These are phyloP conservation scores for Leccinum sublutescens DNA, from an alignment of 768 basidiomycete genomes.

Conservation along the genomic window DNA sequence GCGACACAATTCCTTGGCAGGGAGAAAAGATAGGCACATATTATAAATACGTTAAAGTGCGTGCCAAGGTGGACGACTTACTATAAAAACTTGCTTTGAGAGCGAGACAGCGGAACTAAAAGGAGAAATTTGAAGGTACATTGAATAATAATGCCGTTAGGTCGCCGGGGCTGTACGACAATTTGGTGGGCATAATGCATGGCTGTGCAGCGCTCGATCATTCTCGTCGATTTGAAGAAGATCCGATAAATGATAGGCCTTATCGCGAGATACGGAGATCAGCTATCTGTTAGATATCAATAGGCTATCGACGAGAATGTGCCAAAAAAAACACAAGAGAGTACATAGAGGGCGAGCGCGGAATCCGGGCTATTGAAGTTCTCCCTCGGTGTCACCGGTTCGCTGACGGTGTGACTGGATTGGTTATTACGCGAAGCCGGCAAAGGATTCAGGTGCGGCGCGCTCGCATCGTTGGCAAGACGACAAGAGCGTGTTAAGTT, in stretches of 20 bases:
- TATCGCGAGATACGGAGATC: neutral
- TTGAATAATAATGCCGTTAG: neutral
- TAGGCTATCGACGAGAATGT: neutral
- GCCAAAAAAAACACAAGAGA: neutral
- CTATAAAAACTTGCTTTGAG: neutral
- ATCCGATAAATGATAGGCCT: neutral
- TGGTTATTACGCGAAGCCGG: neutral
- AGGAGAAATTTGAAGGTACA: neutral
- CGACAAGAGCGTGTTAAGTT: neutral
- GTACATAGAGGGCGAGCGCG: neutral
- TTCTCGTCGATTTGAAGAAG: slow-evolving; percentile 4
- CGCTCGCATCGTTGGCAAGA: neutral
- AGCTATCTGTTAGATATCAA: neutral
- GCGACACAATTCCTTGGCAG: neutral
- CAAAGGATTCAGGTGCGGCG: neutral
- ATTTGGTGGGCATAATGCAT: neutral
- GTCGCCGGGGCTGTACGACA: neutral
- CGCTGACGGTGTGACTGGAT: neutral
- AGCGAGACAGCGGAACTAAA: neutral
- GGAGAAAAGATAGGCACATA: neutral
- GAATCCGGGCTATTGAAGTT: neutral
- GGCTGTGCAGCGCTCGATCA: slow-evolving; percentile 7
- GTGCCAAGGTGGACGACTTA: neutral
- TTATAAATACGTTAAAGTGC: neutral
- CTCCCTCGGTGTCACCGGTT: slow-evolving; percentile 1